Conservation (phyloP, 2,329 filamentous ascomycete species). For the Exophiala sp. region DNA sequence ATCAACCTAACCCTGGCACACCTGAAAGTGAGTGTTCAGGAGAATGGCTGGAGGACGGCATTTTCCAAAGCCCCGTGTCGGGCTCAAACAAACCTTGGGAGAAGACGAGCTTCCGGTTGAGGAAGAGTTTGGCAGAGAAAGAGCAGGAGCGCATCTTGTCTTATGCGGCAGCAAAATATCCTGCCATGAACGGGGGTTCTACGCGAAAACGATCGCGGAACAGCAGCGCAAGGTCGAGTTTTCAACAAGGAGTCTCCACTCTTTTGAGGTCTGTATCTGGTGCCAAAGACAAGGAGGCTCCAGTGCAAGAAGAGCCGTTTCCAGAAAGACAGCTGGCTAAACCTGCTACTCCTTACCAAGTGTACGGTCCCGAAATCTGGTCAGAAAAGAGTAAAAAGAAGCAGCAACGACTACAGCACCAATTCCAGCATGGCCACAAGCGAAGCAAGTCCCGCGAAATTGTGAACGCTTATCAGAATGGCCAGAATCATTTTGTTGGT, state of each 20-base stretch:
- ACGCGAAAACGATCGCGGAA: conserved; percentile 2
- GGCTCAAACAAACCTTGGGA: background rate
- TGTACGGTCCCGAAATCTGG: conserved; percentile 36
- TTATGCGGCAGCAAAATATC: conserved; percentile 14
- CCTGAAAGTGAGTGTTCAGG: conserved; percentile 8
- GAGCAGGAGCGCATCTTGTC: conserved; percentile 31
- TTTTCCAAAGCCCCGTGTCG: conserved; percentile 8
- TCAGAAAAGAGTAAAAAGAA: conserved; percentile 30
- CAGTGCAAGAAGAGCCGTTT: background rate
- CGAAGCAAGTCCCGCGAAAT: conserved; percentile 15
- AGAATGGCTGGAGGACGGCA: conserved; percentile 15
- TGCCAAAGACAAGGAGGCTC: conserved; percentile 2
- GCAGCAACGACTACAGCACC: conserved; percentile 16
- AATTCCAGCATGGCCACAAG: conserved; percentile 3
- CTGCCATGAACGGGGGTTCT: conserved; percentile 7
- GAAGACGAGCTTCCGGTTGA: background rate
- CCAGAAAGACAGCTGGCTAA: conserved; percentile 32
- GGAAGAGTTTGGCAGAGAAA: conserved; percentile 1
- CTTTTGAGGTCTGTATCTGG: conserved; percentile 17
- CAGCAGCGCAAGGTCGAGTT: conserved; percentile 13
- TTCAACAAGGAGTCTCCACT: conserved; percentile 19
- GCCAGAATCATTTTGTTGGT: conserved; percentile 22
- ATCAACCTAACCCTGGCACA: background rate
- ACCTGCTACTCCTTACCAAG: conserved; percentile 37
- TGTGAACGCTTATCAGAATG: conserved; percentile 19